A percentile compares a stretch with the other conserved stretches of the same genome.
Conservation (phyloP, 371 early-diverging fungal species). For the Edhazardia aedis region DNA sequence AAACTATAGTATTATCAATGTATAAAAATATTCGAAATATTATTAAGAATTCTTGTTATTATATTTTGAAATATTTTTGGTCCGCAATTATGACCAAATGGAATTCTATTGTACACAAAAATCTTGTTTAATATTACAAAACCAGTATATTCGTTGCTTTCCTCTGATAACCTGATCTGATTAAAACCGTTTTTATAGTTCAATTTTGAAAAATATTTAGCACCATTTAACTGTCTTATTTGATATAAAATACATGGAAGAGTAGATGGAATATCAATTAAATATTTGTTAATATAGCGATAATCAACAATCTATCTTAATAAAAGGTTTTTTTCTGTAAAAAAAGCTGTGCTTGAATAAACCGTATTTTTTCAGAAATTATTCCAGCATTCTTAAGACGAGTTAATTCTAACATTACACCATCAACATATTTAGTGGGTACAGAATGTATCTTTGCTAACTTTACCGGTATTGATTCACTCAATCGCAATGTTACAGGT, state of each 20-base stretch:
- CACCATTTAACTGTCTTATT: neutral
- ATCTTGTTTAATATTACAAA: neutral
- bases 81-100: slow-evolving; percentile 8
- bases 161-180: slow-evolving; percentile 2
- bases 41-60: slow-evolving; percentile 1
- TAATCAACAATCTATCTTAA: slow-evolving; percentile 15
- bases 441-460: neutral
- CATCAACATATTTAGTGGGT: neutral
- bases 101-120: slow-evolving; percentile 8
- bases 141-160: neutral
- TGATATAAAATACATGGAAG: slow-evolving; percentile 1
- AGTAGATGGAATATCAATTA: neutral
- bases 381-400: neutral
- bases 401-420: neutral
- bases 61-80: slow-evolving; percentile 13
- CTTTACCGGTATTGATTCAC: neutral
- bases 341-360: slow-evolving; percentile 6
- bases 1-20: slow-evolving; percentile 48
- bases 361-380: neutral
- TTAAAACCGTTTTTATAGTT: slow-evolving; percentile 9
- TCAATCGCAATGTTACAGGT: neutral
- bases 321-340: slow-evolving; percentile 7
- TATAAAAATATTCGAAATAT: slow-evolving; percentile 22
- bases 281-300: neutral
- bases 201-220: slow-evolving; percentile 4